Conservation (phyloP, 2,329 filamentous ascomycete genomes). For the Stemphylium beticola region DNA sequence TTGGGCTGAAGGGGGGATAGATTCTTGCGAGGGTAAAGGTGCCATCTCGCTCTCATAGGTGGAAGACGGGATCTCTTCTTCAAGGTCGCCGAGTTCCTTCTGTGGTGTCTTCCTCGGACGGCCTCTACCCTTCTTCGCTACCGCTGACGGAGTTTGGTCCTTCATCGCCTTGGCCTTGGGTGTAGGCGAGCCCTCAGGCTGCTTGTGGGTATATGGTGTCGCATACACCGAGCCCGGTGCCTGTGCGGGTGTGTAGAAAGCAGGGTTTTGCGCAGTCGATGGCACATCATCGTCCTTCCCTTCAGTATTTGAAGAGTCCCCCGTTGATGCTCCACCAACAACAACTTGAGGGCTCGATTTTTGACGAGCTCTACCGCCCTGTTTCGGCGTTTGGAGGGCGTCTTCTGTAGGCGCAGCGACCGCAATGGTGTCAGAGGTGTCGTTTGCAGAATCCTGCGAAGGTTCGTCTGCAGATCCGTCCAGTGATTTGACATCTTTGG, state of each 20-base stretch:
- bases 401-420: slow-evolving; percentile 13
- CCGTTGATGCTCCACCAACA: slow-evolving; percentile 20
- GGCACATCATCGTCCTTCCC: slow-evolving; percentile 16
- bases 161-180: slow-evolving; percentile 21
- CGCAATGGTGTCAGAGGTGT: slow-evolving; percentile 17
- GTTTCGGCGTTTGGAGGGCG: slow-evolving; percentile 10
- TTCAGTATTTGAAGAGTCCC: slow-evolving; percentile 13
- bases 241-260: slow-evolving; percentile 31
- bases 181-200: slow-evolving; percentile 33
- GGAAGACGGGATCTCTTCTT: slow-evolving; percentile 37
- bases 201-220: slow-evolving; percentile 32
- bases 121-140: slow-evolving; percentile 24
- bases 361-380: slow-evolving; percentile 26
- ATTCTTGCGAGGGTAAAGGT: slow-evolving; percentile 23
- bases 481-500: not conserved
- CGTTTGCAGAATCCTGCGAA: slow-evolving; percentile 18
- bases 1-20: slow-evolving; percentile 13
- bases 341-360: slow-evolving; percentile 34
- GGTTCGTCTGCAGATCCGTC: slow-evolving; percentile 9
- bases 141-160: slow-evolving; percentile 22
- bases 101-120: slow-evolving; percentile 21
- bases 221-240: slow-evolving; percentile 28
- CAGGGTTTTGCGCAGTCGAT: slow-evolving; percentile 23
- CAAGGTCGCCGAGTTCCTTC: slow-evolving; percentile 13
- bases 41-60: slow-evolving; percentile 35